Evolutionary conservation across 352 stramenopile species (phyloP), one percentile per base, ranked within the genome.

Genomic region (Globisporangium takayamanum): DNA sequence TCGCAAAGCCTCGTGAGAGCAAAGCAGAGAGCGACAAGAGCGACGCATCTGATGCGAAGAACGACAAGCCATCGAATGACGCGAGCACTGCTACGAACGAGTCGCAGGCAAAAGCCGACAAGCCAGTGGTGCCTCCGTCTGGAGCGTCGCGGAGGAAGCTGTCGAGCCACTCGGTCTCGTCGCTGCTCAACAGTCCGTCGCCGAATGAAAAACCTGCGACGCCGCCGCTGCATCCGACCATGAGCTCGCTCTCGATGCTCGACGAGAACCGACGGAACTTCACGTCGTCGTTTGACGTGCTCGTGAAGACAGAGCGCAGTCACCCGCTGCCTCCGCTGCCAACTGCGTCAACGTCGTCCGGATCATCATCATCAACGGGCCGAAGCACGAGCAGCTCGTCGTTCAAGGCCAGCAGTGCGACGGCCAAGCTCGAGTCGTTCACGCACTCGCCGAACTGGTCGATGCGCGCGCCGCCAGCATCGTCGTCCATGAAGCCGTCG

Each of bases 171-270:
- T 88, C 78, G 11, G 73, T 91, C n/a, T 86, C 82, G 49, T 78
- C 81, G 50, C 69, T 91, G 47, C 64, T 91, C 44, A 91, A 91
- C 62, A 88, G 75, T 50, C 74, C 81, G 16, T 73, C 76, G 30
- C 67, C 74, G 41, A 81, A 82, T 37, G 71, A 78, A 41, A 57
- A 65, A 33, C 54, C 61, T n/a, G 37, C 53, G n/a, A 70, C 68
- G 44, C 41, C 37, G 5, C 54, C 46, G 16, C 14, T 72, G 67
- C 49, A 81, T 68, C 11, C 53, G 28, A 62, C 65, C 2, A 45
- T 80, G 16, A 57, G 59, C 2, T 78, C 76, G 41, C 55, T 83
- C 28, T 70, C 68, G 16, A 68, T 81, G 63, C 42, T 83, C 39
- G 66, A 76, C 45, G 55, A 57, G 48, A 49, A 41, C 12, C 62